phyloP scores from a whole-genome alignment of 768 basidiomycete species.

The Kondoa malvinella region DNA sequence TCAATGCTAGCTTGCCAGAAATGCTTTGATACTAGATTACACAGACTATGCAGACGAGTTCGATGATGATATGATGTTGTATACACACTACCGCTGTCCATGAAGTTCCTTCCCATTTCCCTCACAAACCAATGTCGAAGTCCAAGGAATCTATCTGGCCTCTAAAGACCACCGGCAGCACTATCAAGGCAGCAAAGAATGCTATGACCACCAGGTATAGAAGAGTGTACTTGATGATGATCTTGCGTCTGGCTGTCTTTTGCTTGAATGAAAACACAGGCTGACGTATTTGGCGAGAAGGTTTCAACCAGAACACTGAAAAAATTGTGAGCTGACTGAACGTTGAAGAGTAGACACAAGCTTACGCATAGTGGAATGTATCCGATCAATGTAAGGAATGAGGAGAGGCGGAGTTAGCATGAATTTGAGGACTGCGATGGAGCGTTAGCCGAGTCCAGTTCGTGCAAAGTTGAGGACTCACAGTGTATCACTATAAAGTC shows the following conservation, averaged over 20 bases:
- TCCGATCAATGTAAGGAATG: constrained; percentile 75
- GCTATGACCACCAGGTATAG: constrained; percentile 54
- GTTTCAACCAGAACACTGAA: constrained; percentile 38
- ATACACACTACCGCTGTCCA: too few species aligned
- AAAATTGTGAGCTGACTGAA: constrained; percentile 74
- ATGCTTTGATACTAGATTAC: too few species aligned
- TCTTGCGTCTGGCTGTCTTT: constrained; percentile 45
- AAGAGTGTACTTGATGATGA: constrained; percentile 58
- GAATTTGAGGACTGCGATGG: constrained; percentile 51
- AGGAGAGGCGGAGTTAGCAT: constrained; percentile 74
- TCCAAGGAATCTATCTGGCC: constrained; percentile 45
- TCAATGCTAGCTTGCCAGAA: too few species aligned
- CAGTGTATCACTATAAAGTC: constrained; percentile 70
- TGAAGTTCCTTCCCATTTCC: too few species aligned
- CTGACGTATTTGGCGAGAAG: constrained; percentile 31
- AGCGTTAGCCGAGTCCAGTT: background rate
- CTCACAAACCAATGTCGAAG: too few species aligned
- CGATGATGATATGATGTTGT: too few species aligned
- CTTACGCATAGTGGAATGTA: constrained; percentile 82
- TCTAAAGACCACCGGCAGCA: constrained; percentile 38
- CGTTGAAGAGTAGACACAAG: constrained; percentile 71
- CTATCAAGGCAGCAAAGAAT: constrained; percentile 58
- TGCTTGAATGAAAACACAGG: constrained; percentile 81
- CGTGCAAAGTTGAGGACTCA: background rate
- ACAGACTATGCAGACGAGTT: too few species aligned